phyloP scores from a whole-genome alignment of 139 green algal species.

The Desmodesmus armatus region DNA sequence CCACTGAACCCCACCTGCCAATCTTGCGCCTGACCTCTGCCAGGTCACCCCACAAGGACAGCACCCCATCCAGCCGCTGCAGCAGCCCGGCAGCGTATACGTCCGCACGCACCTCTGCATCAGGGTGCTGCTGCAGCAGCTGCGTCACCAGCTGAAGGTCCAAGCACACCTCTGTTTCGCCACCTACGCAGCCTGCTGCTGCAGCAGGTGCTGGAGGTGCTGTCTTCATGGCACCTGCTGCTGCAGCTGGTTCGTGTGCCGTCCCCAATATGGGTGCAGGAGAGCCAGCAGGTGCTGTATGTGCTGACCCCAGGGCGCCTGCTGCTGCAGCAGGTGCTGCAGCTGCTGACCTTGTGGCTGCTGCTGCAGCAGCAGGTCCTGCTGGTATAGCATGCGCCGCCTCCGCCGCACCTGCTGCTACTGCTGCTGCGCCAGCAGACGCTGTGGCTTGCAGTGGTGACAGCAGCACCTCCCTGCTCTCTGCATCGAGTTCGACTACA shows the following conservation, averaged over 20 bases:
- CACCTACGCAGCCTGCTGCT: not conserved
- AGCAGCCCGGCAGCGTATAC: conserved; percentile 13
- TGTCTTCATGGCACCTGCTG: not conserved
- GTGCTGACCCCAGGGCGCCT: too few relatives aligned
- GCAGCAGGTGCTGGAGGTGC: not conserved
- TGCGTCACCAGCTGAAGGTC: not conserved
- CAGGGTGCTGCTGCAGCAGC: conserved; percentile 26
- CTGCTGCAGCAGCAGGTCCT: not conserved
- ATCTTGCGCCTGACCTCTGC: conserved; percentile 29
- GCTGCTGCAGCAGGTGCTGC: not conserved
- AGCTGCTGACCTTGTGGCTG: not conserved
- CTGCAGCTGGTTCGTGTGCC: not conserved
- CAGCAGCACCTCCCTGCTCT: conserved; percentile 4
- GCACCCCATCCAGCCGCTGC: conserved; percentile 27
- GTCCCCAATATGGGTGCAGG: not conserved
- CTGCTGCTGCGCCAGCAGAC: not conserved
- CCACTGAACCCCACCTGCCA: conserved; percentile 1
- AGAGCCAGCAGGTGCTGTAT: too few relatives aligned
- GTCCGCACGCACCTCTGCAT: not conserved
- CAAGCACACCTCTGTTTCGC: too few relatives aligned
- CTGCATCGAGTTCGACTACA: conserved; percentile 5
- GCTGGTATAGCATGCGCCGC: not conserved
- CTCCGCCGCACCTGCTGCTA: not conserved
- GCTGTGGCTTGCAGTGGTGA: not conserved
- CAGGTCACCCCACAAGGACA: not conserved